Conservation (phyloP, 2,329 filamentous ascomycete genomes). For the Ustulina deusta region DNA sequence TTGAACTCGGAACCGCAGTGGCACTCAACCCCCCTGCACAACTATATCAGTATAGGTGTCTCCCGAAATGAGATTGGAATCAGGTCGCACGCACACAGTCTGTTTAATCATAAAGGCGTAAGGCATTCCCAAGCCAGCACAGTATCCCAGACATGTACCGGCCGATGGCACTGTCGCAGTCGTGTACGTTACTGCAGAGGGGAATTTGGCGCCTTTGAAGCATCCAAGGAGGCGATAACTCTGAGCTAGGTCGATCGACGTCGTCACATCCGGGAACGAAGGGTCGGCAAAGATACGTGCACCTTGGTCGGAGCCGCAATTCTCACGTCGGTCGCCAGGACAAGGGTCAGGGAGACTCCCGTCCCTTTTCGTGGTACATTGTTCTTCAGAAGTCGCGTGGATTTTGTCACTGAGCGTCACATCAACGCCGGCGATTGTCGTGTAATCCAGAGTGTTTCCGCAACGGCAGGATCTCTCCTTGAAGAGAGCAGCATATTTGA, state of each 20-base stretch:
- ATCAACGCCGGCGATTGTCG: background rate
- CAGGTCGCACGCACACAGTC: conserved; percentile 20
- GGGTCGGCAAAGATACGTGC: conserved; percentile 48
- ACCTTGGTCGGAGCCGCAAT: conserved; percentile 44
- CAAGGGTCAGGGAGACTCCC: conserved; percentile 36
- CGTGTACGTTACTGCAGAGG: conserved; percentile 21
- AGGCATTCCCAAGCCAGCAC: conserved; percentile 37
- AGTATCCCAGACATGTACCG: conserved; percentile 33
- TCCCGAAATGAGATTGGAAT: background rate
- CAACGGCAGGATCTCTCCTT: conserved; percentile 44
- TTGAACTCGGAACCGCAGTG: conserved; percentile 35
- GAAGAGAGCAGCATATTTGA: conserved; percentile 43
- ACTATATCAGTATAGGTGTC: conserved; percentile 4
- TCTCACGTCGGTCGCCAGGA: conserved; percentile 45
- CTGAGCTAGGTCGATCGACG: background rate
- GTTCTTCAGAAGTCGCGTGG: conserved; percentile 24
- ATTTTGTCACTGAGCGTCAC: conserved; percentile 2
- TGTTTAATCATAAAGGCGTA: conserved; percentile 30
- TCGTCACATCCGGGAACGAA: conserved; percentile 42
- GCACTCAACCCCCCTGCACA: conserved; percentile 25
- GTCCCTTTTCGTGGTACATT: background rate
- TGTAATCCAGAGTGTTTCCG: conserved; percentile 41
- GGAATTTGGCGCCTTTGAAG: conserved; percentile 42
- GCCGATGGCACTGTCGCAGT: conserved; percentile 1
- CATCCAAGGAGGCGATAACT: conserved; percentile 47